Conservation (phyloP, 2,329 filamentous ascomycete genomes). For the Ophiostoma pallidulum region DNA sequence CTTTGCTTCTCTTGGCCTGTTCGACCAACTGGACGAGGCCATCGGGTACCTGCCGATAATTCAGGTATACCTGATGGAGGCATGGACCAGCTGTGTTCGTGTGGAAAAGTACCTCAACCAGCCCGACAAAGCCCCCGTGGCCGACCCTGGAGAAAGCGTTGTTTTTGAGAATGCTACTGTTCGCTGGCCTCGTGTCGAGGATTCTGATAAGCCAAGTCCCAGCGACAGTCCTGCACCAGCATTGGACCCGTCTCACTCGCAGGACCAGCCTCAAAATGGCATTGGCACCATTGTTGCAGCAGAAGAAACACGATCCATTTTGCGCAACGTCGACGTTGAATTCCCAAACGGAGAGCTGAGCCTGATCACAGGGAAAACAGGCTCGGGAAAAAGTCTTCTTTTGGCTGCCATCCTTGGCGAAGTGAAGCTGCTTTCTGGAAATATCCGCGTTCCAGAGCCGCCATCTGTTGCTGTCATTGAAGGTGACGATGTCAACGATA, state of each 20-base stretch:
- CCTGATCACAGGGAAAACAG: constrained; percentile 30
- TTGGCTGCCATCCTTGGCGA: constrained; percentile 31
- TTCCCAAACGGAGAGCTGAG: constrained; percentile 28
- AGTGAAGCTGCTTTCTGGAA: constrained; percentile 28
- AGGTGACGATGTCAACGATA: constrained; percentile 17
- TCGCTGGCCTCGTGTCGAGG: constrained; percentile 26
- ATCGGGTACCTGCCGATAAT: constrained; percentile 24
- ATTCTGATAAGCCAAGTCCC: constrained; percentile 14
- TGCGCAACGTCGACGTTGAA: constrained; percentile 24
- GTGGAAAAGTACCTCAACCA: constrained; percentile 27
- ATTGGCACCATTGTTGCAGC: not conserved
- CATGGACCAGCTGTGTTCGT: constrained; percentile 27
- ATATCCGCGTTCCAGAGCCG: constrained; percentile 20
- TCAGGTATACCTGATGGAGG: constrained; percentile 27
- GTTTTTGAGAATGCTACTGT: constrained; percentile 25
- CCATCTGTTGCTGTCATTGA: constrained; percentile 19
- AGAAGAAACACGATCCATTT: constrained; percentile 23
- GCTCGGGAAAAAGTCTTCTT: constrained; percentile 31
- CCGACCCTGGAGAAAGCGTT: constrained; percentile 20
- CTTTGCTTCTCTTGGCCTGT: constrained; percentile 27
- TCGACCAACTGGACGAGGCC: constrained; percentile 28
- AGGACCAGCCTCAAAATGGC: not conserved
- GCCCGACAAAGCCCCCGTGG: constrained; percentile 22
- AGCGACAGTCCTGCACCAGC: not conserved
- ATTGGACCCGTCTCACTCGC: not conserved